Base-by-base conservation (phyloP, 805 yeast genomes). In the Hemisphaericaspora nanyangensis region DNA sequence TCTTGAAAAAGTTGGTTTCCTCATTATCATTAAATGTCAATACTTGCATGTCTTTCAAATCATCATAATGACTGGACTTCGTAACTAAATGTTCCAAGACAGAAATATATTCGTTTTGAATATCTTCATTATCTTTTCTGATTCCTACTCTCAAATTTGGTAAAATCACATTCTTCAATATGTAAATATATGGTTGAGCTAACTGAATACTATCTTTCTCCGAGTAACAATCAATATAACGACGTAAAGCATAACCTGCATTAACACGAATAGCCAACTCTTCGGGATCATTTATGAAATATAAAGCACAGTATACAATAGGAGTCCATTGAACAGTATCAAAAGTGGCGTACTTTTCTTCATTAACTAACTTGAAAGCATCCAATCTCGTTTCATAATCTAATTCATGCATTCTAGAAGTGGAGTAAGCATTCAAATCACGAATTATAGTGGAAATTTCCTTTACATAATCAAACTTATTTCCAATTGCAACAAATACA, bases 251-350 rank as follows among this genome's bases (percentile, higher is more conserved):
- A 47, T 74, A 80, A 0, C 85, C 61, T 2, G 96, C 86, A 52
- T 85, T 86, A 0, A 85, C 74, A 59, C 97, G 74, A 42, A 91
- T 65, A 0, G 95, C 82, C 35, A 84, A 67, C 58, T 91, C 99
- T 11, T 79, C 81, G 27, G 79, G 80, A 51, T 87, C 95, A 40
- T 79, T 79, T 41, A 93, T 75, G 55, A 77, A 85, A 53, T 65
- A 88, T 29, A 93, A 67, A 41, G 80, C 70, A 38, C 80, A 77
- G 55, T 82, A 75, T 16, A 93, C 40, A 3, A 93, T 51, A 3
- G 96, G 96, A 7, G 76, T 47, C 98, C 98, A 93, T 50, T 87
- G 87, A 3, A 60, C 31, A 1, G 75, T 65, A 0, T 75, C 54
- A 2, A 85, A 60, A 0, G 53, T 43, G 5, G 37, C 8, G 52